These are phyloP conservation scores for Berberis vulgaris DNA, from an alignment of 164 flowering plant species.

Conservation along the genomic window DNA sequence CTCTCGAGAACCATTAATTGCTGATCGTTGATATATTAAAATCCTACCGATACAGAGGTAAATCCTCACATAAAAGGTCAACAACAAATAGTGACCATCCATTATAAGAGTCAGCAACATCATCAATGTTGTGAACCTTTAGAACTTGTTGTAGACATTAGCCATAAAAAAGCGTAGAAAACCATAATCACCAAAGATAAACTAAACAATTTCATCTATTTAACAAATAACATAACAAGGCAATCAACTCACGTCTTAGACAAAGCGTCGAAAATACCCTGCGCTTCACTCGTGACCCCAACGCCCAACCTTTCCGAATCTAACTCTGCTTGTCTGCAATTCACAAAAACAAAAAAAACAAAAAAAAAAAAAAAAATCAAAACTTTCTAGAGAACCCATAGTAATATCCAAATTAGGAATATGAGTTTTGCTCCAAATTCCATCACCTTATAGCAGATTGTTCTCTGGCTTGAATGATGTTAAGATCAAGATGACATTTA, in stretches of 20 bases:
- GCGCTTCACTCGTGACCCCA: conserved; percentile 45
- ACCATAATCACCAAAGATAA: not conserved
- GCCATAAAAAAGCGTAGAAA: too few relatives aligned
- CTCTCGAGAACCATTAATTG: too few relatives aligned
- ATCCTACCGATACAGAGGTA: too few relatives aligned
- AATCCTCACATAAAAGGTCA: too few relatives aligned
- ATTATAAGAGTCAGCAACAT: too few relatives aligned
- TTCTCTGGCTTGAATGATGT: conserved; percentile 53
- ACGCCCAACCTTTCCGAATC: conserved; percentile 95
- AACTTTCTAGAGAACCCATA: not conserved
- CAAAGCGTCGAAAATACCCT: conserved; percentile 52
- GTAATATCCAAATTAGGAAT: not conserved
- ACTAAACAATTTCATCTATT: not conserved
- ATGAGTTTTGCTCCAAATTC: not conserved
- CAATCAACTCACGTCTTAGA: conserved; percentile 62
- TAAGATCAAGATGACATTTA: conserved; percentile 63
- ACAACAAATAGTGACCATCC: too few relatives aligned
- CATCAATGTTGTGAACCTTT: too few relatives aligned
- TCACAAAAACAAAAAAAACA: conserved; percentile 2
- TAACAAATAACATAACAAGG: not conserved
- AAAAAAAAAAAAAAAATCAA: not conserved
- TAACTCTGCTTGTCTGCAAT: conserved; percentile 76
- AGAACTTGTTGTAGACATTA: too few relatives aligned
- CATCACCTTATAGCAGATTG: conserved; percentile 68
- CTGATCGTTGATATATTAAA: too few relatives aligned